Evolutionary conservation across 169 alveolate genomes (phyloP), one percentile per base, ranked within the genome.

Genomic region (Amoebophrya sp.): DNA sequence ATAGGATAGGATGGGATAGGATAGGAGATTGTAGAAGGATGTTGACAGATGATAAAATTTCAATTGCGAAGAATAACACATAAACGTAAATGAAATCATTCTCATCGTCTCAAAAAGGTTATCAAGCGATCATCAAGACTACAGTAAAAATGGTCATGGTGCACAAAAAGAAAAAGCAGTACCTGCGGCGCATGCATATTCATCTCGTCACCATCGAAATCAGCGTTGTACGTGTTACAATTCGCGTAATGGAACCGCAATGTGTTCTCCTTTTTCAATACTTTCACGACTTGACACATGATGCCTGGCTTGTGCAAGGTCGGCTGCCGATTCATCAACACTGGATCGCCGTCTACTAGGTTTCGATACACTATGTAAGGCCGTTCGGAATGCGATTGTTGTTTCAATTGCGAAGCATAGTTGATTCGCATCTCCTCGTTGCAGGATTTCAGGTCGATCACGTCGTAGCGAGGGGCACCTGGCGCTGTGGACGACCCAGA

Each of bases 151-250:
- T 54, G 36, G 65, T 40, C 14, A 41, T 40, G 76, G n/a, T n/a
- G n/a, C n/a, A n/a, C n/a, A n/a, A n/a, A n/a, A n/a, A n/a, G n/a
- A n/a, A n/a, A n/a, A n/a, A n/a, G n/a, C n/a, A n/a, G 12, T 26
- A 78, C 95, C 94, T 97, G 99, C 18, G 99, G 98, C 65, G 98
- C 96, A 93, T 99, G 99, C 89, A 99, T 92, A 95, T 99, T 99
- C 99, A 99, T 99, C 95, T 99, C 99, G 95, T 99, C 99, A 6
- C 99, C 99, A 94, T 99, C 99, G 95, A 99, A 99, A 95, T 99
- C 99, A 0, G 99, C 99, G 95, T 99, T 99, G 97, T 98, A 99
- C 36, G 99, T 97, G 94, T 97, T 97, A 95, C 99, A 99, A 94
- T 99, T 99, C 40, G 98, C 99, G 94, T 98, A 99, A 95, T 99